Percentiles rank a stretch among this genome's conserved stretches.
Evolutionary conservation across 495 filamentous ascomycete species (phyloP).

Genomic region (Penicillium chermesinum): DNA sequence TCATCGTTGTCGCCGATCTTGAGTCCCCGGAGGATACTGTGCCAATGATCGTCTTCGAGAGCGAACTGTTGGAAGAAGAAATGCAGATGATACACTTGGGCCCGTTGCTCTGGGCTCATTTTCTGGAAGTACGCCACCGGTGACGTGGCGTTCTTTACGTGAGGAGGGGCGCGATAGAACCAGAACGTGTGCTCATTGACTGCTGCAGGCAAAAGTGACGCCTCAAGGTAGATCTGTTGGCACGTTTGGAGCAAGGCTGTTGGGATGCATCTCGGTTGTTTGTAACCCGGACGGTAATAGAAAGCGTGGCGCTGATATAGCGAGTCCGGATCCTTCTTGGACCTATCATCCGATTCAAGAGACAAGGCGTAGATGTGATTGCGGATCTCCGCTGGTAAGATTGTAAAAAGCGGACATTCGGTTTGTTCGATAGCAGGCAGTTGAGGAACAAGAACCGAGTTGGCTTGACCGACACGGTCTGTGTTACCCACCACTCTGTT

Average conservation of each 20-base stretch:
- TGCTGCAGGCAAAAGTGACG: constrained; percentile 13
- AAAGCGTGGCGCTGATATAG: constrained; percentile 11
- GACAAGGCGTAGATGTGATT: constrained; percentile 9
- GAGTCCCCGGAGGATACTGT: background rate
- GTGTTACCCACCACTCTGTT: no score
- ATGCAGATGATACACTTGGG: constrained; percentile 8
- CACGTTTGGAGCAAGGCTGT: constrained; percentile 18
- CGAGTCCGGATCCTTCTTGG: background rate
- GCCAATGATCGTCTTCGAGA: constrained; percentile 7
- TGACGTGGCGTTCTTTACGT: constrained; percentile 9
- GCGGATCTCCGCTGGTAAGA: constrained; percentile 12
- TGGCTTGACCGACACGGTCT: no score
- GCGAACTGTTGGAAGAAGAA: constrained; percentile 13
- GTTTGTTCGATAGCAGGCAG: constrained; percentile 2
- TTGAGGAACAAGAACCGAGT: background rate
- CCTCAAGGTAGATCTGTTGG: constrained; percentile 16
- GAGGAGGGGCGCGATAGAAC: constrained; percentile 13
- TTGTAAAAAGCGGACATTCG: constrained; percentile 6
- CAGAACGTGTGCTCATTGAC: constrained; percentile 18
- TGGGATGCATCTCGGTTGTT: constrained; percentile 12
- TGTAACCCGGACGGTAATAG: constrained; percentile 17
- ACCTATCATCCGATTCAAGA: constrained; percentile 9
- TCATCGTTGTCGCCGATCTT: background rate
- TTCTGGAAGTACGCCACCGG: constrained; percentile 8
- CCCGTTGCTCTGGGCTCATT: constrained; percentile 11